A percentile compares a stretch with the other conserved stretches of the same genome.
These are phyloP conservation scores for Nemania abortiva DNA, from an alignment of 2,329 filamentous ascomycete species.

Conservation along the genomic window DNA sequence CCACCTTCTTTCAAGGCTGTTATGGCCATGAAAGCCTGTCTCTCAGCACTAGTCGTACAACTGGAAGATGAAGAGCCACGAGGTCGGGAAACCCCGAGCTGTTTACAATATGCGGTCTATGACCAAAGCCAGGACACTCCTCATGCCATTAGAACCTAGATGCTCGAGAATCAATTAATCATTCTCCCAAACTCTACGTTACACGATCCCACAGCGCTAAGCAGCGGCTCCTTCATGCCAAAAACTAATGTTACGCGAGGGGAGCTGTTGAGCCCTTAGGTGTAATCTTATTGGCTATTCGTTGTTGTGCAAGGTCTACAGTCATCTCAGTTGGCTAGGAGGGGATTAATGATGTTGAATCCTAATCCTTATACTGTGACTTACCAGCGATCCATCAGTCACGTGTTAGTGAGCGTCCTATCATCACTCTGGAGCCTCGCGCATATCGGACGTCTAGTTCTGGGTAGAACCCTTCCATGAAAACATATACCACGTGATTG, in stretches of 20 bases:
- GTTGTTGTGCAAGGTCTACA: neutral
- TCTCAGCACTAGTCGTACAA: no score
- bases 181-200: no score
- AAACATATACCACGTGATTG: neutral
- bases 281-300: neutral
- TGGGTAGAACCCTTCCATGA: neutral
- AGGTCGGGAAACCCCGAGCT: no score
- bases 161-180: no score
- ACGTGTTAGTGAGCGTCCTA: neutral
- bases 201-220: neutral
- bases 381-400: neutral
- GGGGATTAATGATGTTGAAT: neutral
- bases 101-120: no score
- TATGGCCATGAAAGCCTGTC: no score
- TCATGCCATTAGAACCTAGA: no score
- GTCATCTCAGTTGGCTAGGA: neutral
- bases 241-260: neutral
- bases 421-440: neutral
- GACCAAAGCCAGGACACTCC: no score
- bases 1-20: no score
- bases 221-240: neutral
- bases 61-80: no score
- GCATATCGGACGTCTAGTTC: neutral
- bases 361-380: neutral
- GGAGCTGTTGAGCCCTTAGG: neutral